A percentile compares a stretch with the other conserved stretches of the same genome.
Evolutionary conservation across 306 rosid species (phyloP).

Genomic region (Dryas drummondii): DNA sequence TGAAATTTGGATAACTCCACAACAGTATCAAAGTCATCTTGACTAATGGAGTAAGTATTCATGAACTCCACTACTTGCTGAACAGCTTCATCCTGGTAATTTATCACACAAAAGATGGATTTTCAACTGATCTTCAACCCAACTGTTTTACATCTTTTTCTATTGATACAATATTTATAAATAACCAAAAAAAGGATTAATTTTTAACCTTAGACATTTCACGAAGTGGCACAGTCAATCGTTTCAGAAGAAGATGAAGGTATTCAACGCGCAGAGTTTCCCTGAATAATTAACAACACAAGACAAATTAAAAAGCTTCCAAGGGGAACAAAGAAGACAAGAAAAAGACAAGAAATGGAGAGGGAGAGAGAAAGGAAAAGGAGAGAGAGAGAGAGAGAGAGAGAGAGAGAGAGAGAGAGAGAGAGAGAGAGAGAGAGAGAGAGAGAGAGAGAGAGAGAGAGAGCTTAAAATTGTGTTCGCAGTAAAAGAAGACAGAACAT

Average conservation of each 20-base stretch:
- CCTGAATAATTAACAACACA: slow-evolving; percentile 52
- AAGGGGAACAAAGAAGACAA: slow-evolving; percentile 9
- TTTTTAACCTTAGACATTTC: slow-evolving; percentile 70
- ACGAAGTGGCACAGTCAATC: slow-evolving; percentile 67
- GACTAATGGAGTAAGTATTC: slow-evolving; percentile 77
- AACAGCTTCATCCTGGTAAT: slow-evolving; percentile 82
- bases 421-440: neutral
- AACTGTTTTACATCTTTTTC: neutral
- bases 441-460: too few relatives aligned
- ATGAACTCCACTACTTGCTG: slow-evolving; percentile 82
- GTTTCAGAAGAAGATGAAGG: slow-evolving; percentile 64
- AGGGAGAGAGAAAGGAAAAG: neutral
- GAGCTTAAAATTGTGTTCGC: neutral
- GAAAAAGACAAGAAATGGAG: neutral
- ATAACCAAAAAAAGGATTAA: slow-evolving; percentile 4
- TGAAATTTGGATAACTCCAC: slow-evolving; percentile 85
- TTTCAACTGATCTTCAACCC: slow-evolving; percentile 12
- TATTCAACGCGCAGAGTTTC: slow-evolving; percentile 71
- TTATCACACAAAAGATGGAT: slow-evolving; percentile 25
- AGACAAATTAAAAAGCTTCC: slow-evolving; percentile 7
- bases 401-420: neutral
- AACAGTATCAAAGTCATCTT: slow-evolving; percentile 79
- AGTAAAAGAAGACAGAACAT: neutral
- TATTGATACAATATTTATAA: neutral
- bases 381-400: neutral